Percentiles rank a stretch among this genome's conserved stretches.
Evolutionary conservation across 768 basidiomycete species (phyloP).

Genomic region (Russula lepida): DNA sequence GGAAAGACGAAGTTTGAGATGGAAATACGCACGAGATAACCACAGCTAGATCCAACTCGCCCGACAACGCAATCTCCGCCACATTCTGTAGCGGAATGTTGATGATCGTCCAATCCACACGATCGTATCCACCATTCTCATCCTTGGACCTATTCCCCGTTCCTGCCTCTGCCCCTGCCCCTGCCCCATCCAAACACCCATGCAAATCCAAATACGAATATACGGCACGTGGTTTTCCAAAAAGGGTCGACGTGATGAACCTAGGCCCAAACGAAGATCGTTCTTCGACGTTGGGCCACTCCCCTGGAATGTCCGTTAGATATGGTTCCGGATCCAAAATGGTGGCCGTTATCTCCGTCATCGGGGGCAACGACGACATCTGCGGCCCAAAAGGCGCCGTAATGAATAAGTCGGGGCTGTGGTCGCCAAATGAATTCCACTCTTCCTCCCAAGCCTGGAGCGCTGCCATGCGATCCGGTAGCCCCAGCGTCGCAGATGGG

Average conservation of each 20-base stretch:
- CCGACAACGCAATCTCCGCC: background rate
- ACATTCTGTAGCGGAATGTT: background rate
- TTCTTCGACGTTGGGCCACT: background rate
- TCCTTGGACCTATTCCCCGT: no score
- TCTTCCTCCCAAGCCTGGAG: background rate
- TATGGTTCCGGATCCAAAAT: background rate
- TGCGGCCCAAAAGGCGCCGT: background rate
- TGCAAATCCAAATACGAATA: background rate
- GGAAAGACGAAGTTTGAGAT: background rate
- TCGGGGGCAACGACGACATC: background rate
- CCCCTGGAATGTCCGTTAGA: no score
- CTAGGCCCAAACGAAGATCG: background rate
- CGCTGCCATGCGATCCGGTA: background rate
- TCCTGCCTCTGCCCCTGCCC: no score
- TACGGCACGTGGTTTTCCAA: background rate
- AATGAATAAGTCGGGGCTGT: background rate
- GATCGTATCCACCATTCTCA: no score
- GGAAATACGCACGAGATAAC: background rate
- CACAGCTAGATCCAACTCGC: conserved; percentile 2
- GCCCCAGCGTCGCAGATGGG: background rate
- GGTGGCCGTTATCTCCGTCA: background rate
- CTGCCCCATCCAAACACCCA: background rate
- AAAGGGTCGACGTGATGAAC: background rate
- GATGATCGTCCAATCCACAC: background rate
- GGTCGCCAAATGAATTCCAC: background rate